Conservation (phyloP, 306 rosid genomes). For the Carpinus viminea region DNA sequence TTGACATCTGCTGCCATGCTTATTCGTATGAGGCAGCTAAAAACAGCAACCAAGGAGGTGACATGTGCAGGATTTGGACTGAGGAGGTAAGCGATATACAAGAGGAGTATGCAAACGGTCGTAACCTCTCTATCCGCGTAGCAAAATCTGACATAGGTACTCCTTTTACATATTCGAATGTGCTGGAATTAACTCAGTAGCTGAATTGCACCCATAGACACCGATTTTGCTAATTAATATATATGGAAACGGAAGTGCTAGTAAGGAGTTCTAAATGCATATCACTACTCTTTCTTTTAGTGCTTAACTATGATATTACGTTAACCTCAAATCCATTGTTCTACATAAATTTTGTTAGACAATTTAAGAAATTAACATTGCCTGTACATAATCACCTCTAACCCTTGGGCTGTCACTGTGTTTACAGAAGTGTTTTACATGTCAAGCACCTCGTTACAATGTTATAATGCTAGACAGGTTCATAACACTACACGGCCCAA, state of each 20-base stretch:
- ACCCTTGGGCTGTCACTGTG: too few relatives aligned
- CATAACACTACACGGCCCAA: too few relatives aligned
- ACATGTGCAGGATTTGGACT: constrained; percentile 30
- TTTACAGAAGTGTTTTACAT: background rate
- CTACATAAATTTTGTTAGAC: too few relatives aligned
- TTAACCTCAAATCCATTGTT: too few relatives aligned
- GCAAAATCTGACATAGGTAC: constrained; percentile 34
- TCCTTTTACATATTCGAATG: background rate
- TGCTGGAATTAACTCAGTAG: too few relatives aligned
- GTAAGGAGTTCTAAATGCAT: too few relatives aligned
- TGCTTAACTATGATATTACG: background rate
- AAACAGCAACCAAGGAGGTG: background rate
- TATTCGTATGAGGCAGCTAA: constrained; percentile 25
- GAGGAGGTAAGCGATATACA: background rate
- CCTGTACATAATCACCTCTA: too few relatives aligned
- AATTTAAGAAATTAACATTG: too few relatives aligned
- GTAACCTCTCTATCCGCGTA: constrained; percentile 21
- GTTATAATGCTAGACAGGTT: background rate
- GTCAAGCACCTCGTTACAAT: too few relatives aligned
- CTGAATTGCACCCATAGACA: background rate
- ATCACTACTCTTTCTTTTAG: background rate
- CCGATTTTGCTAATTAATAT: too few relatives aligned
- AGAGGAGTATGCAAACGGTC: background rate
- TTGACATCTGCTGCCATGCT: constrained; percentile 1
- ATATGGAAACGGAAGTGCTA: too few relatives aligned